Base-by-base conservation (phyloP, 768 basidiomycete species). In the Tephrocybe sp. region DNA sequence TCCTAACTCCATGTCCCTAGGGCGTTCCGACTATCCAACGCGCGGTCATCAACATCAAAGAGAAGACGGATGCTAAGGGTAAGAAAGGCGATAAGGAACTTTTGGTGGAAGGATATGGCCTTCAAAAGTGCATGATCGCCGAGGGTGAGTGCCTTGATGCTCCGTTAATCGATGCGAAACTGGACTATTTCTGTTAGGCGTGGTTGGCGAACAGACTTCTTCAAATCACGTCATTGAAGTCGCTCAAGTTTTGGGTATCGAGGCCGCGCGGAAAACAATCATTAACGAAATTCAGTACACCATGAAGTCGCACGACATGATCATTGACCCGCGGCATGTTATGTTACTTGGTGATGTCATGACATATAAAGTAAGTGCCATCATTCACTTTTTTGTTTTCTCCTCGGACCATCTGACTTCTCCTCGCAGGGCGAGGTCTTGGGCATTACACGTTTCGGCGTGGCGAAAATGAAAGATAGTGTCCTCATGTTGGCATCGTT, bases 391-490 rank as follows among this genome's bases (percentile, higher is more conserved):
- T 7, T 33, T 24, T 16, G 18, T 44, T 18, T 44, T 45, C 33
- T 52, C 44, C 52, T 50, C 42, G 51, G 52, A 16, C 16, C 18
- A 44, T 38, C 44, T 49, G 9, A 44, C 33, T 9, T 34, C 11
- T 50, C 37, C 38, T 24, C 22, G 16, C 63, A 94, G 91, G 97
- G 97, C 36, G 95, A 98, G 65, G 94, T 98, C 1, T 72, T 99
- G 44, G 97, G 97, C 38, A 98, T 99, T 66, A 99, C 97, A 6
- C 89, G 97, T 24, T 98, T 98, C 68, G 97, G 97, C 63, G 95
- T 99, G 21, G 91, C 94, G 7, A 97, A 97, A 73, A 98, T 98
- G 93, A 98, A 98, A 68, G 97, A 99, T 68, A 93, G 91, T 61
- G 94, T 97, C 1, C 81, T 99, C 60, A 99, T 98, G 97, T 75